Percentiles rank a stretch among this genome's conserved stretches.
Evolutionary conservation across 768 basidiomycete species (phyloP).

Genomic region (Panaeolus papilionaceus): DNA sequence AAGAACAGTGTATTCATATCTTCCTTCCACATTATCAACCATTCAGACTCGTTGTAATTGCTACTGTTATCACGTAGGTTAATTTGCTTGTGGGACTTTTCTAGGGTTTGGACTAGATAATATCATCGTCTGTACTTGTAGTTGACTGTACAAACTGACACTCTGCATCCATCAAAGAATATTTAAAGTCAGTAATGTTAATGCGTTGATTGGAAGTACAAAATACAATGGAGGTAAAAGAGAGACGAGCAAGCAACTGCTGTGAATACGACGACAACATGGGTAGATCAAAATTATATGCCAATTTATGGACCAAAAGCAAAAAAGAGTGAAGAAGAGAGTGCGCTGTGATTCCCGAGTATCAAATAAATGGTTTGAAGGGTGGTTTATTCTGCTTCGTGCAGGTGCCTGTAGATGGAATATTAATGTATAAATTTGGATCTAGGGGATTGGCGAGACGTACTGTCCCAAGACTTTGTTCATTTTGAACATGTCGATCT

Average conservation of each 20-base stretch:
- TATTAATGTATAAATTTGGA: conserved; percentile 13
- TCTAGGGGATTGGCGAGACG: conserved; percentile 30
- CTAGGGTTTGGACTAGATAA: conserved; percentile 6
- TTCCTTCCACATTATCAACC: no score
- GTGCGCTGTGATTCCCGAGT: background rate
- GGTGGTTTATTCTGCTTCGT: conserved; percentile 31
- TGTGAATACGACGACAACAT: conserved; percentile 17
- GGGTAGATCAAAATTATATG: conserved; percentile 10
- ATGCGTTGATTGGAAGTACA: conserved; percentile 13
- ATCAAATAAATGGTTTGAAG: background rate
- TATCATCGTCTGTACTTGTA: conserved; percentile 4
- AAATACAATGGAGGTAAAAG: conserved; percentile 13
- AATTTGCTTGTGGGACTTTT: conserved; percentile 16
- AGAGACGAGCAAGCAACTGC: conserved; percentile 14
- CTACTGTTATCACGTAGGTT: conserved; percentile 5
- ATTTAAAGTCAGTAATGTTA: conserved; percentile 5
- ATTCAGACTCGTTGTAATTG: background rate
- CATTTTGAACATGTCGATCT: conserved; percentile 94
- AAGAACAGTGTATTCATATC: no score
- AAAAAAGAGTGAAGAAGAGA: conserved; percentile 16
- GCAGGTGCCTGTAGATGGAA: conserved; percentile 29
- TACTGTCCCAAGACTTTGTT: conserved; percentile 88
- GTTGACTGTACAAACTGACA: background rate
- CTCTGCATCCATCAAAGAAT: background rate
- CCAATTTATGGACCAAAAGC: conserved; percentile 15